Evolutionary conservation across 2,329 filamentous ascomycete species (phyloP).

Genomic region (Xylaria sp.): DNA sequence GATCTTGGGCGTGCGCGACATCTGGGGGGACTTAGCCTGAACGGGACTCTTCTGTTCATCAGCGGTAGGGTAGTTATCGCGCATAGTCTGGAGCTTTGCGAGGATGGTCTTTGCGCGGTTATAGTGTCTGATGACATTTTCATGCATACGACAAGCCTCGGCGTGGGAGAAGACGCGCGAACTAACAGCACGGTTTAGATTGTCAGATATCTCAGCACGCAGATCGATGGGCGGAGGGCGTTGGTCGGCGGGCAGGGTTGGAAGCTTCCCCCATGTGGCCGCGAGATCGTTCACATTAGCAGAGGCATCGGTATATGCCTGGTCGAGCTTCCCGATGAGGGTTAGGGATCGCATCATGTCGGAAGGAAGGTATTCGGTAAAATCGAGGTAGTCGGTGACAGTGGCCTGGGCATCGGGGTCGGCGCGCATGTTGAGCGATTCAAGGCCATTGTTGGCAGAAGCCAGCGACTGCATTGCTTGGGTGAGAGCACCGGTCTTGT

Average conservation of each 20-base stretch:
- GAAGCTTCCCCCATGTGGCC: constrained; percentile 58
- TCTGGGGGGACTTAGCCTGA: constrained; percentile 56
- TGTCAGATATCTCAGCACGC: constrained; percentile 62
- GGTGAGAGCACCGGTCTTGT: constrained; percentile 37
- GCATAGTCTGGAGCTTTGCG: constrained; percentile 61
- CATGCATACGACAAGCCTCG: constrained; percentile 65
- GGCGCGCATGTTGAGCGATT: constrained; percentile 53
- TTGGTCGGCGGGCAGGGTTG: constrained; percentile 49
- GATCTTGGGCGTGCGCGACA: constrained; percentile 52
- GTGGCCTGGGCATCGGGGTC: constrained; percentile 71
- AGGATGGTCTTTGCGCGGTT: constrained; percentile 62
- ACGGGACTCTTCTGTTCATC: constrained; percentile 57
- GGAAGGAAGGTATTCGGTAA: constrained; percentile 69
- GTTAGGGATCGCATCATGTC: constrained; percentile 68
- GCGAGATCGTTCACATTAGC: constrained; percentile 59
- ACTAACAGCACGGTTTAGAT: constrained; percentile 56
- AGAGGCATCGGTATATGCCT: constrained; percentile 60
- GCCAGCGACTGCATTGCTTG: constrained; percentile 37
- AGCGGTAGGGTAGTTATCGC: constrained; percentile 59
- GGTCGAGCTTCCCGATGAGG: constrained; percentile 66
- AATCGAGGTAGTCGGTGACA: constrained; percentile 71
- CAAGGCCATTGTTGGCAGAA: constrained; percentile 42
- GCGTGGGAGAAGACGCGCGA: constrained; percentile 62
- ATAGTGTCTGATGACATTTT: constrained; percentile 65
- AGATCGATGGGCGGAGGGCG: constrained; percentile 54